phyloP scores from a whole-genome alignment of 768 basidiomycete genomes.

The Cyathus striatus region DNA sequence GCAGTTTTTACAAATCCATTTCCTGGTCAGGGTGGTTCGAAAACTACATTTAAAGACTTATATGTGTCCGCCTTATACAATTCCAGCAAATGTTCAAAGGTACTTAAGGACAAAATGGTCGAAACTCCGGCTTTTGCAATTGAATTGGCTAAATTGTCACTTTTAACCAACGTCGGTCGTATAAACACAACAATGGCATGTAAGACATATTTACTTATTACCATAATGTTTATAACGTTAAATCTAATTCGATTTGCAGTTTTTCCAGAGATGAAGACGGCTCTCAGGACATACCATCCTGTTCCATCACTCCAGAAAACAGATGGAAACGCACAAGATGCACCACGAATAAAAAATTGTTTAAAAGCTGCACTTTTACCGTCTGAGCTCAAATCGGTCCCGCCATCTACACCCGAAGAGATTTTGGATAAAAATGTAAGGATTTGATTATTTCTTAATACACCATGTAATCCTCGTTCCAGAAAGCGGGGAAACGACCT shows the following conservation, averaged over 20 bases:
- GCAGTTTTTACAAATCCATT: conserved; percentile 68
- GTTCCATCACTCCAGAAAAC: conserved; percentile 88
- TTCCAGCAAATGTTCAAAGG: conserved; percentile 82
- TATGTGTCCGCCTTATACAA: conserved; percentile 79
- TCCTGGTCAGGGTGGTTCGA: conserved; percentile 35
- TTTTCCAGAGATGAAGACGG: too few species aligned
- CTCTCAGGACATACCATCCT: conserved; percentile 84
- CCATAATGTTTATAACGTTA: conserved; percentile 11
- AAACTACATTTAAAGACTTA: conserved; percentile 75
- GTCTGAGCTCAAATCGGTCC: conserved; percentile 57
- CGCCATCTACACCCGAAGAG: conserved; percentile 72
- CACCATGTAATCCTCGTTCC: too few species aligned
- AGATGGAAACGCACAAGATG: conserved; percentile 84
- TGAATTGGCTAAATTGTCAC: conserved; percentile 78
- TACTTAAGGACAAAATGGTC: conserved; percentile 83
- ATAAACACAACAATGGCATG: conserved; percentile 92
- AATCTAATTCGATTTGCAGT: conserved; percentile 95
- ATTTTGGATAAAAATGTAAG: conserved; percentile 65
- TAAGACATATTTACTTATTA: too few species aligned
- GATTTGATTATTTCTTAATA: too few species aligned
- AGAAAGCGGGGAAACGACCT: conserved; percentile 48
- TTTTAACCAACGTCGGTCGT: conserved; percentile 84
- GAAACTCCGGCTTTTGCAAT: conserved; percentile 74
- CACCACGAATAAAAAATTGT: conserved; percentile 88
- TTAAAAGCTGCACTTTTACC: conserved; percentile 77